A percentile compares a stretch with the other conserved stretches of the same genome.
phyloP scores from a whole-genome alignment of 2,329 filamentous ascomycete genomes.

The Onygenales sp. region DNA sequence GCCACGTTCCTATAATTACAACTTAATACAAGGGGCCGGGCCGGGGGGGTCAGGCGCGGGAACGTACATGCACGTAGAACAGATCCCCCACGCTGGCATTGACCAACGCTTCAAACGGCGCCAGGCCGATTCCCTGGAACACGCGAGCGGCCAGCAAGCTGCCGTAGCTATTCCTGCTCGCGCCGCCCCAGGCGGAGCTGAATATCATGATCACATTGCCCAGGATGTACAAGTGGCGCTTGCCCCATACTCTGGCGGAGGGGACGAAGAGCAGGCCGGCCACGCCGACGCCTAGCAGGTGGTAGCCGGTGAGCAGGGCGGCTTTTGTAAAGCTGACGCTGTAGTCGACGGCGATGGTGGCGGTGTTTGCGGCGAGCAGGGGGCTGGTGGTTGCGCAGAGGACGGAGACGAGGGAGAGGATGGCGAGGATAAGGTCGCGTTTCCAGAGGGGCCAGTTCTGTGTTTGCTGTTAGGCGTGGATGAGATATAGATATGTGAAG shows the following conservation, averaged over 20 bases:
- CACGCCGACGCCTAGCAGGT: conserved; percentile 71
- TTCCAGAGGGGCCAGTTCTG: conserved; percentile 80
- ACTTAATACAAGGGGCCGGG: not conserved
- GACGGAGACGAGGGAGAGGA: conserved; percentile 70
- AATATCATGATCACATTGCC: conserved; percentile 65
- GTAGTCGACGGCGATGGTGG: conserved; percentile 64
- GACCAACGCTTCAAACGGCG: conserved; percentile 82
- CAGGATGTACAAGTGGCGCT: conserved; percentile 75
- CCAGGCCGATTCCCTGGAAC: conserved; percentile 76
- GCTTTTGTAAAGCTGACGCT: conserved; percentile 59
- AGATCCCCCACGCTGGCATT: conserved; percentile 84
- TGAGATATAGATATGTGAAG: conserved; percentile 15
- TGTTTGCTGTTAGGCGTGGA: conserved; percentile 7
- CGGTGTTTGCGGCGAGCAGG: conserved; percentile 78
- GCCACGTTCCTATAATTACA: conserved; percentile 53
- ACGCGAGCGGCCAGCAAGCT: conserved; percentile 70
- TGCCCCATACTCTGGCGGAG: conserved; percentile 82
- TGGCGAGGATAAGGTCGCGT: conserved; percentile 68
- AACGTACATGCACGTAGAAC: conserved; percentile 72
- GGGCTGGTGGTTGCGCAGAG: conserved; percentile 78
- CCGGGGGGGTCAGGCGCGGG: not conserved
- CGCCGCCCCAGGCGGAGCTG: conserved; percentile 70
- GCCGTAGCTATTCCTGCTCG: conserved; percentile 55
- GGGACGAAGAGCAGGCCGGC: conserved; percentile 81
- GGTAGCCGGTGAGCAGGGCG: conserved; percentile 78